Evolutionary conservation across 2,329 filamentous ascomycete species (phyloP).

Genomic region (Aspergillus vadensis): DNA sequence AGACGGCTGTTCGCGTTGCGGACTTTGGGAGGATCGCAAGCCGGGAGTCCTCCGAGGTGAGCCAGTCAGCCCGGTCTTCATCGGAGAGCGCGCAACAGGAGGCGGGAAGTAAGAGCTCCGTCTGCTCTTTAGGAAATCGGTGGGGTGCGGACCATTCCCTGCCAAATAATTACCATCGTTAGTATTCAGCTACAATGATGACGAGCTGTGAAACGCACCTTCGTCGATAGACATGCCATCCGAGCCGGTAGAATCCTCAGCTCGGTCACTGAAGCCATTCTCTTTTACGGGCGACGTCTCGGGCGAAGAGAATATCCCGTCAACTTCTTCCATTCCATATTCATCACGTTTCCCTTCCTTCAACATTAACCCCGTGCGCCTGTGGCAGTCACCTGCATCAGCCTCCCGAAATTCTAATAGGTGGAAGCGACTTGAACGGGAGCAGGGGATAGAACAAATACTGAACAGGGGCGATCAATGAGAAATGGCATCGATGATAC

Average conservation of each 20-base stretch:
- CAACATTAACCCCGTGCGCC: slow-evolving; percentile 85
- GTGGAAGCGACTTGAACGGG: neutral
- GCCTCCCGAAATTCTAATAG: slow-evolving; percentile 1
- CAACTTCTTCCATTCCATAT: slow-evolving; percentile 85
- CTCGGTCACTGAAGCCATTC: slow-evolving; percentile 34
- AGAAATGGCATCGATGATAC: slow-evolving; percentile 10
- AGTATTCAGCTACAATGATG: slow-evolving; percentile 13
- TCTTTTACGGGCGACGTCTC: slow-evolving; percentile 57
- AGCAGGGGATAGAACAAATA: neutral
- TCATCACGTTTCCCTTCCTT: slow-evolving; percentile 84
- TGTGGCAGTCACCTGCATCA: slow-evolving; percentile 43
- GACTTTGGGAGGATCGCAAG: slow-evolving; percentile 46
- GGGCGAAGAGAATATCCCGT: slow-evolving; percentile 86
- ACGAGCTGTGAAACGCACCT: slow-evolving; percentile 49
- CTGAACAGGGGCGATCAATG: slow-evolving; percentile 6
- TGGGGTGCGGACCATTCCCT: slow-evolving; percentile 47
- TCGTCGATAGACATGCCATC: slow-evolving; percentile 66
- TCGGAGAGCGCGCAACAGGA: slow-evolving; percentile 48
- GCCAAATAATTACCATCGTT: slow-evolving; percentile 10
- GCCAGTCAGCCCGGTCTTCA: slow-evolving; percentile 47
- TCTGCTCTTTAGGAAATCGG: slow-evolving; percentile 42
- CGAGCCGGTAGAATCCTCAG: slow-evolving; percentile 54
- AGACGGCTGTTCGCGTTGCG: slow-evolving; percentile 35
- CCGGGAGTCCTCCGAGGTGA: slow-evolving; percentile 47
- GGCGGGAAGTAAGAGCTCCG: slow-evolving; percentile 41